phyloP scores from a whole-genome alignment of 2,329 filamentous ascomycete species.

The Diaporthe vaccinii region DNA sequence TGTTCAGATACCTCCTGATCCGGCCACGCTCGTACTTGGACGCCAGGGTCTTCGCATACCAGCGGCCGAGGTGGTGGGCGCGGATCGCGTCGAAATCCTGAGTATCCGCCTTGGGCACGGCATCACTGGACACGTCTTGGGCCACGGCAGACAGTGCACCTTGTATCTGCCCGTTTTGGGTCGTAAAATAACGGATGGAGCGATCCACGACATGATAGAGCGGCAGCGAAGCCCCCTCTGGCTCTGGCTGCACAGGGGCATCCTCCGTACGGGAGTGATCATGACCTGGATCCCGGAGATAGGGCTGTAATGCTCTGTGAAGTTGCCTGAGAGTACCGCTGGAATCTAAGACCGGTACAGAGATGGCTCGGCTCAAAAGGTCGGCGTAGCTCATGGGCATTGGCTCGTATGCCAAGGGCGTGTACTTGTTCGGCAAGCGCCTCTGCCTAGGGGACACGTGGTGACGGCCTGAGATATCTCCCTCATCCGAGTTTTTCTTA shows the following conservation, averaged over 20 bases:
- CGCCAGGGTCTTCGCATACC: background rate
- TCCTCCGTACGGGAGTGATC: background rate
- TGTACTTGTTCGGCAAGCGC: background rate
- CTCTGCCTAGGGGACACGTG: rapidly evolving
- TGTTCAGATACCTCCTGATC: background rate
- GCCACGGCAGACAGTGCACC: background rate
- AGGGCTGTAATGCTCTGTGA: background rate
- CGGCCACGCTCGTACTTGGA: background rate
- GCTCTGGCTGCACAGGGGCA: background rate
- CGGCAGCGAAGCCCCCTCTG: background rate
- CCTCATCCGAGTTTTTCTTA: background rate
- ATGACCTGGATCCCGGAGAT: background rate
- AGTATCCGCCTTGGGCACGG: no score
- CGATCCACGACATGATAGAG: background rate
- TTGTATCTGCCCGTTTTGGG: background rate
- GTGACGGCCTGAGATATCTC: background rate
- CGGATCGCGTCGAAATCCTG: background rate
- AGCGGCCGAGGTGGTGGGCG: background rate
- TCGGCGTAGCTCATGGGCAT: background rate
- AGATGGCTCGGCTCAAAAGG: background rate
- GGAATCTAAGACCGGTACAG: rapidly evolving
- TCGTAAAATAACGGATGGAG: rapidly evolving
- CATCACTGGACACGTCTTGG: background rate
- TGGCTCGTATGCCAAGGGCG: background rate
- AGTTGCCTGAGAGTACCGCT: rapidly evolving